Evolutionary conservation across 208 protist genomes (phyloP), one percentile per base, ranked within the genome.

Genomic region (Phytomonas francai): DNA sequence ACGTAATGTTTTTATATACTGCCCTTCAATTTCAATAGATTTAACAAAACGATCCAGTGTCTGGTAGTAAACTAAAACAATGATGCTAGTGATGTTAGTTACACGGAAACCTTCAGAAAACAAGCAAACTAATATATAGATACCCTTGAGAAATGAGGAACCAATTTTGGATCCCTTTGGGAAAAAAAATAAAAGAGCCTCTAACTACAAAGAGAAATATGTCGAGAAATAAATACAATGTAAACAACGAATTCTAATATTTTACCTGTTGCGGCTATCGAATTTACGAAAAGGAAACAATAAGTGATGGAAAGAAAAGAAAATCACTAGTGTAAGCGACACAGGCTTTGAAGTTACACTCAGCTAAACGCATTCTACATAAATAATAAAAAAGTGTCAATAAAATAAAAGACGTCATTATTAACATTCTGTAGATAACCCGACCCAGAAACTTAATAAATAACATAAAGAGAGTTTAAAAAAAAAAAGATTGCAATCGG

Each of bases 101-200:
- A 49, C 39, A 22, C 39, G 39, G 39, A 49, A 49, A 19, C 12
- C 39, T 49, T 49, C 39, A 49, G 39, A 49, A 49, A 54, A 65
- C 42, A 54, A 39, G 45, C 25, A 54, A 65, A 54, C 45, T 27
- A 28, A 65, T 45, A 65, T 54, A 22, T 54, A 22, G 12, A 61
- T 34, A 11, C 12, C 31, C 58, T 34, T 3, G 14, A 61, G 2
- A 61, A 36, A 34, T 61, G 58, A 19, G n/a, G 29, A 36, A 61
- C n/a, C 29, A 34, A 22, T 19, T 3, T 12, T 16, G 11, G 12
- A 51, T 65, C 30, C 31, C 9, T 8, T 27, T 32, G 58, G 25
- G 39, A 54, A 69, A 61, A 51, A 6, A 71, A 65, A 71, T 34
- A 51, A 71, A 64, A 63, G 64, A 33, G 19, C 39, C 14, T 49